phyloP scores from a whole-genome alignment of 129 eudicot genomes.

The Helianthus annuus region DNA sequence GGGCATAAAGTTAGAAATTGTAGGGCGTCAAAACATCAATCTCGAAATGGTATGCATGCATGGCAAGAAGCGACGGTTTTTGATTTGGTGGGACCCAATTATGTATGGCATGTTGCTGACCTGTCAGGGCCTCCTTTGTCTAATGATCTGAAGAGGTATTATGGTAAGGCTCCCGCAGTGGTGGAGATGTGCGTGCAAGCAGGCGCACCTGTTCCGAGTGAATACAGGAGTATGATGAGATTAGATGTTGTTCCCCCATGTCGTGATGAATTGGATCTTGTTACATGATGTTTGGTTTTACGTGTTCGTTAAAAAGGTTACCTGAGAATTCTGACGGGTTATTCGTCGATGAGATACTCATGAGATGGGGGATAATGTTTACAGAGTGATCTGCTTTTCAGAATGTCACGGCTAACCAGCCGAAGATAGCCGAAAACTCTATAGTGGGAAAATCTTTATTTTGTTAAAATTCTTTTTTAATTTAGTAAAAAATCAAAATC shows the following conservation, averaged over 20 bases:
- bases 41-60: constrained; percentile 66
- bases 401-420: too few relatives aligned
- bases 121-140: constrained; percentile 38
- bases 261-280: constrained; percentile 73
- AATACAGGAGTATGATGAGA: constrained; percentile 71
- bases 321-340: too few relatives aligned
- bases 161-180: constrained; percentile 71
- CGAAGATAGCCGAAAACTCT: too few relatives aligned
- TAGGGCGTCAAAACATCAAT: constrained; percentile 66
- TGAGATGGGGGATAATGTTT: too few relatives aligned
- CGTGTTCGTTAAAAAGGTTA: too few relatives aligned
- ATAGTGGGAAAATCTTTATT: too few relatives aligned
- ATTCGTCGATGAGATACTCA: too few relatives aligned
- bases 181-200: constrained; percentile 75
- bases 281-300: constrained; percentile 32
- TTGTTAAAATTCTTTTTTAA: too few relatives aligned
- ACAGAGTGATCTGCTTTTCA: too few relatives aligned
- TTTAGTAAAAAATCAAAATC: too few relatives aligned
- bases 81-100: constrained; percentile 68
- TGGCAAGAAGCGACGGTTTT: constrained; percentile 75
- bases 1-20: constrained; percentile 75
- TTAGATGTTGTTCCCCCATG: constrained; percentile 67
- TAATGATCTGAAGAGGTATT: constrained; percentile 62
- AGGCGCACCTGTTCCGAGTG: constrained; percentile 54
- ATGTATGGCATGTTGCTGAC: constrained; percentile 67